Evolutionary conservation across 2,329 filamentous ascomycete genomes (phyloP), one percentile per base, ranked within the genome.

Genomic region (Aureobasidium subglaciale): DNA sequence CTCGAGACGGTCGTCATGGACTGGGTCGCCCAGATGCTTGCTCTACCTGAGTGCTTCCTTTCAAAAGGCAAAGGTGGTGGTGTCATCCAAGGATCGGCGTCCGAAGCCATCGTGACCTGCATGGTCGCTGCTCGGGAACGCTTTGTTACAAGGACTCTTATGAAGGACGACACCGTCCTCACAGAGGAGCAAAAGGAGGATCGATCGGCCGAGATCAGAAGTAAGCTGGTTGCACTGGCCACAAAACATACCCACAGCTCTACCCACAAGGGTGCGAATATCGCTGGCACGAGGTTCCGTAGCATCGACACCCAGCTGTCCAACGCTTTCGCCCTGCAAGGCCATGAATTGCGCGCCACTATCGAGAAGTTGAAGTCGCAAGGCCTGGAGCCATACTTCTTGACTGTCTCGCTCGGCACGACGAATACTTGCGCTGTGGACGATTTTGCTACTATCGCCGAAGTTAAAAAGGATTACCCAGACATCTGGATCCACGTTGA

Each of bases 1-100:
- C 80, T 97, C 45, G 92, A 97, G 76, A 96, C 91, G 0, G 80
- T 96, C 22, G 86, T 96, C 40, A 79, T 96, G 69, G 92, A 97
- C 71, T 97, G 92, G 91, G 75, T 96, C 3, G 89, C 86, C 15
- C 82, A 86, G 68, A 79, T 90, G 8, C 71, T 96, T 11, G 82
- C 75, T 1, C 75, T 97, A 22, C 90, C 92, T 0, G 72, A 79
- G 10, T 86, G 81, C 62, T 97, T 85, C 67, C 74, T 87, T 18
- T 92, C 87, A 45, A 83, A 84, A 0, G 86, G 84, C 0, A 78
- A 83, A 57, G 90, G 90, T 35, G 92, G 92, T 18, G 92, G 92
- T 29, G 90, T 96, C n/a, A 93, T 97, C 59, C 91, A 96, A 69
- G 90, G 92, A 20, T 90, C 85, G 30, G 91, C 92, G 0, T 90